Evolutionary conservation across 2,329 filamentous ascomycete species (phyloP).

Genomic region (Fusarium pseudoanthophilum): DNA sequence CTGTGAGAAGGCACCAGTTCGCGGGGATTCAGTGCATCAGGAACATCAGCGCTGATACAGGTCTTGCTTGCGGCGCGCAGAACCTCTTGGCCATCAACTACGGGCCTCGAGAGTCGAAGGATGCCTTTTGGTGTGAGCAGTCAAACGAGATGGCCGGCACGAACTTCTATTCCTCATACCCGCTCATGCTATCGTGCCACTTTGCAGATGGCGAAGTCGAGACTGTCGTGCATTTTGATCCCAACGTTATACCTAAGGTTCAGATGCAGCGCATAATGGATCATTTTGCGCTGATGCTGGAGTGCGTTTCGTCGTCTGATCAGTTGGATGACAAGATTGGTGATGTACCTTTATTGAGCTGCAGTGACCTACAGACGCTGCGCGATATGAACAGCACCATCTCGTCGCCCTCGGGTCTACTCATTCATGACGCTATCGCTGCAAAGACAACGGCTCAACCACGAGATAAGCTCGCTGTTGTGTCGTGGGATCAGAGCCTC

Average conservation of each 20-base stretch:
- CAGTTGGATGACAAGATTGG: background rate
- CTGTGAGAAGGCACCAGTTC: slow-evolving; percentile 22
- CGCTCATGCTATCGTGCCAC: slow-evolving; percentile 41
- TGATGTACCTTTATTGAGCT: slow-evolving; percentile 4
- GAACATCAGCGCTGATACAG: slow-evolving; percentile 20
- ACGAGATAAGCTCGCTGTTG: slow-evolving; percentile 36
- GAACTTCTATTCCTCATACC: slow-evolving; percentile 42
- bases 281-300: slow-evolving; percentile 27
- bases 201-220: slow-evolving; percentile 25
- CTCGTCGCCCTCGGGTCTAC: accelerated
- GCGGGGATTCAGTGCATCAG: slow-evolving; percentile 36
- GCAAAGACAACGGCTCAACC: background rate
- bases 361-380: background rate
- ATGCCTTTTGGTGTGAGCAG: slow-evolving; percentile 34
- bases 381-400: background rate
- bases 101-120: background rate
- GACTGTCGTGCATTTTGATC: slow-evolving; percentile 37
- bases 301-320: background rate
- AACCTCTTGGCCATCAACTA: slow-evolving; percentile 40
- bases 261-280: slow-evolving; percentile 35
- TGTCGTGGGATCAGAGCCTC: slow-evolving; percentile 55
- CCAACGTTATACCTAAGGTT: background rate
- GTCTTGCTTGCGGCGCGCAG: slow-evolving; percentile 33
- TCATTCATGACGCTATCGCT: slow-evolving; percentile 17
- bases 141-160: slow-evolving; percentile 39